Base-by-base conservation (phyloP, 2,329 filamentous ascomycete genomes). In the Penicillium sp. region DNA sequence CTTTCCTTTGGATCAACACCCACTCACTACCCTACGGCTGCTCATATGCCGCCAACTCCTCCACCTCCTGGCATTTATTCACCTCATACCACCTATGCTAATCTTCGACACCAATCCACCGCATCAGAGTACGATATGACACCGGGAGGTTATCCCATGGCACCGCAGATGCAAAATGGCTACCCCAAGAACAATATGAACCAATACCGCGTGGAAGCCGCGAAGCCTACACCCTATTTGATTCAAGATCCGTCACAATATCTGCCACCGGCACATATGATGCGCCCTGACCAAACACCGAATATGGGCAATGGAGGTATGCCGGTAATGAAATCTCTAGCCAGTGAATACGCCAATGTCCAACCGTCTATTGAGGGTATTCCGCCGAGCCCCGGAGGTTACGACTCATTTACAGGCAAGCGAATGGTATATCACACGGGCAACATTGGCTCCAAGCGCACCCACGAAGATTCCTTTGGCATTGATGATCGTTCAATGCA, bases 21-120 rank as follows among this genome's bases (percentile, higher is more conserved):
- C 31, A 61, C 68, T 9, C 73, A 74, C 29, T 82, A 82, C 60
- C 72, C 75, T 43, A 73, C 78, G 42, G 73, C 77, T 39, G 71
- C 74, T 44, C 73, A 71, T 44, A 75, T 73, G 43, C 68, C 74
- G n/a, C 73, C 77, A 11, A 75, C 76, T n/a, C 74, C 78, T 2
- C 79, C 80, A 21, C 64, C 71, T 9, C 59, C 67, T 4, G 64
- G 62, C 19, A 61, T 67, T 24, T 71, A 74, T 56, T 74, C 74
- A n/a, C 69, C 75, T 27, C 74, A 72, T 37, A 61, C 68, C 4
- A 61, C 58, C n/a, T 72, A 74, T 56, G 62, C 71, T 9, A 71
- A 75, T 50, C 58, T 67, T 13, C 65, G 74, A 33, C 69, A 73
- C 39, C 56, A 65, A 9, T 76, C 74, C 4, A 66, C 51, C n/a